Percentiles rank a stretch among this genome's conserved stretches.
phyloP scores from a whole-genome alignment of 2,329 filamentous ascomycete species.

The Chaetoscypha palmicola region DNA sequence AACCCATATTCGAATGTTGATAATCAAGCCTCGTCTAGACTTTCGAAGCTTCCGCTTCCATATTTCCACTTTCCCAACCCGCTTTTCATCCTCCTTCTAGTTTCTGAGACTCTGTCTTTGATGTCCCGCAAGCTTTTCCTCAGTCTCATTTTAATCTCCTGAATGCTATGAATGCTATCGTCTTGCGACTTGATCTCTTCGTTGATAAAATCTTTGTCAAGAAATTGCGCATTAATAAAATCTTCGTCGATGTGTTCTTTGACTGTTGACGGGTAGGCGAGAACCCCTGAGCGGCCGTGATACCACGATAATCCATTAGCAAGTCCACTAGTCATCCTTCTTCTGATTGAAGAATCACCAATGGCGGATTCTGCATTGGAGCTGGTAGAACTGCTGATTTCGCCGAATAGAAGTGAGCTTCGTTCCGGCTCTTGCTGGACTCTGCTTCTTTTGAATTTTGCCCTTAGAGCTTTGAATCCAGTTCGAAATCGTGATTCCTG shows the following conservation, averaged over 20 bases:
- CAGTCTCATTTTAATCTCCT: neutral
- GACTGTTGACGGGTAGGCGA: neutral
- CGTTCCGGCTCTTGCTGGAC: neutral
- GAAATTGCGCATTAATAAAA: no score
- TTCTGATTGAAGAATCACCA: neutral
- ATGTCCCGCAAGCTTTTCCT: neutral
- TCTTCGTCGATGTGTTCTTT: neutral
- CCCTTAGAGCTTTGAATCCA: neutral
- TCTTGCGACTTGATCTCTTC: no score
- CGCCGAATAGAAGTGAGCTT: conserved; percentile 2
- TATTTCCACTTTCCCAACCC: neutral
- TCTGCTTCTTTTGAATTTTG: neutral
- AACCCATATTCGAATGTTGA: no score
- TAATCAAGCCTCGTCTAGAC: neutral
- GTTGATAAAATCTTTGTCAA: no score
- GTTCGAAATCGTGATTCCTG: neutral
- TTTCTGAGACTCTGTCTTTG: neutral
- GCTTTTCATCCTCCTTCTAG: neutral
- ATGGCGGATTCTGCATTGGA: neutral
- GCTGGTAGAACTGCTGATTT: neutral
- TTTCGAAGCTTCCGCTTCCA: neutral
- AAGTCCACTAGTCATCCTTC: neutral
- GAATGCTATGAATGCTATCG: neutral
- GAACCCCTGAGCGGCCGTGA: neutral
- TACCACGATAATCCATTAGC: neutral